These are phyloP conservation scores for Lepidium campestre DNA, from an alignment of 441 rosid genomes.

Conservation along the genomic window DNA sequence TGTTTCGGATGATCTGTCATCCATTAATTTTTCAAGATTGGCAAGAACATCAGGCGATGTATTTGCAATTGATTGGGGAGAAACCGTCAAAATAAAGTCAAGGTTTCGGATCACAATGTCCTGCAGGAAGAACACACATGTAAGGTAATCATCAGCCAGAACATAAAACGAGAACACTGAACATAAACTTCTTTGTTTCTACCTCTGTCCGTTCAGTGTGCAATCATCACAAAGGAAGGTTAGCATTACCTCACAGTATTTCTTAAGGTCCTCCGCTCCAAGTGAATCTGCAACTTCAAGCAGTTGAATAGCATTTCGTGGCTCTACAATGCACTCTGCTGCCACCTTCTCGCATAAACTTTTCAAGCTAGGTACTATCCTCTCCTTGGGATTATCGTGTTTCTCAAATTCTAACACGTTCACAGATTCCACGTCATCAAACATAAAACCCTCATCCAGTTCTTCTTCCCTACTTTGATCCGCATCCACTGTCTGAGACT, in stretches of 20 bases:
- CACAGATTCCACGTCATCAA: slow-evolving; percentile 42
- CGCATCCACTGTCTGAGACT: slow-evolving; percentile 32
- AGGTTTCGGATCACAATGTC: slow-evolving; percentile 83
- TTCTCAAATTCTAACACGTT: slow-evolving; percentile 21
- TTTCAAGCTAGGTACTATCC: slow-evolving; percentile 64
- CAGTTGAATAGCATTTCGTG: slow-evolving; percentile 77
- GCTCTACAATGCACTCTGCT: slow-evolving; percentile 85
- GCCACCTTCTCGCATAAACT: slow-evolving; percentile 86
- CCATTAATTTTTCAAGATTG: slow-evolving; percentile 73
- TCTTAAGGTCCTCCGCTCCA: slow-evolving; percentile 77
- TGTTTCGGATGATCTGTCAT: slow-evolving; percentile 74
- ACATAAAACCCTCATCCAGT: slow-evolving; percentile 61
- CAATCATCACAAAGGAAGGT: not conserved
- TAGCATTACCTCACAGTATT: slow-evolving; percentile 79
- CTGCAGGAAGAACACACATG: slow-evolving; percentile 41
- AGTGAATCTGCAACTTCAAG: slow-evolving; percentile 98
- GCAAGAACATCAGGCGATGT: slow-evolving; percentile 74
- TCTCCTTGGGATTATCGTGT: slow-evolving; percentile 33
- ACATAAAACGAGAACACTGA: not conserved
- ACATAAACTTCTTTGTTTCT: not conserved
- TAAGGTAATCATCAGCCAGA: slow-evolving; percentile 8
- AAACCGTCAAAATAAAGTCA: slow-evolving; percentile 70
- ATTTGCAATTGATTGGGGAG: slow-evolving; percentile 66
- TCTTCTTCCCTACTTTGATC: slow-evolving; percentile 29
- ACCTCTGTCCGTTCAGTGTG: not conserved